Conservation (phyloP, 106 monocot genomes). For the Dendrobium nobile region DNA sequence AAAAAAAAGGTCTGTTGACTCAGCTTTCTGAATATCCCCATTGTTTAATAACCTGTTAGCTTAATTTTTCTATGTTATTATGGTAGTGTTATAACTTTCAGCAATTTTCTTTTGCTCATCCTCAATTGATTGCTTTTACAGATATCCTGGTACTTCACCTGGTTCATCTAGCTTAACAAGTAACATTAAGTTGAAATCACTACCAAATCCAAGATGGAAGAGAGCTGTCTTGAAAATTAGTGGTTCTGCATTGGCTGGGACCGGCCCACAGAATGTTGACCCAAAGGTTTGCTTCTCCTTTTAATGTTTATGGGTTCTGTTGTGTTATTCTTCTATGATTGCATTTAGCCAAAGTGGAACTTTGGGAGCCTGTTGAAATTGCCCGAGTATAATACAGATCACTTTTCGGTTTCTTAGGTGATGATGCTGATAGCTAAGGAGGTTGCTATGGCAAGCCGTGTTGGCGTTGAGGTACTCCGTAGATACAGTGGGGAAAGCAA, state of each 20-base stretch:
- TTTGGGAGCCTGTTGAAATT: not conserved
- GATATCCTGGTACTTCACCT: conserved; percentile 40
- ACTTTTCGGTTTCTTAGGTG: conserved; percentile 30
- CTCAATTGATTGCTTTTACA: conserved; percentile 14
- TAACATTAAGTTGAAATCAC: conserved; percentile 45
- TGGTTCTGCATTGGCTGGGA: conserved; percentile 56
- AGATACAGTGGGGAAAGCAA: not conserved
- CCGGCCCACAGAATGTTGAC: conserved; percentile 76
- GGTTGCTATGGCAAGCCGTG: conserved; percentile 63
- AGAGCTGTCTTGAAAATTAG: conserved; percentile 88
- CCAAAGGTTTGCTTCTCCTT: conserved; percentile 46
- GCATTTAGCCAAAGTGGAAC: not conserved
- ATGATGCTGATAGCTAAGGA: conserved; percentile 82
- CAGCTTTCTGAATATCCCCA: not conserved
- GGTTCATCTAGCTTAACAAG: conserved; percentile 27
- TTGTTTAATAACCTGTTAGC: not conserved
- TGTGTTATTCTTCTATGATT: not conserved
- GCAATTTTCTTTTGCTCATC: not conserved
- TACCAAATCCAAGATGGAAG: conserved; percentile 77
- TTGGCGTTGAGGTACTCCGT: conserved; percentile 74
- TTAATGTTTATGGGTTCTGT: not conserved
- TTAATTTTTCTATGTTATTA: not conserved
- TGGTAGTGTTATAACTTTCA: not conserved
- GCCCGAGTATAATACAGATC: too few relatives aligned
- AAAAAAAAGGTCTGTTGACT: not conserved